Evolutionary conservation across 441 rosid genomes (phyloP), one percentile per base, ranked within the genome.

Genomic region (Erodium moschatum): DNA sequence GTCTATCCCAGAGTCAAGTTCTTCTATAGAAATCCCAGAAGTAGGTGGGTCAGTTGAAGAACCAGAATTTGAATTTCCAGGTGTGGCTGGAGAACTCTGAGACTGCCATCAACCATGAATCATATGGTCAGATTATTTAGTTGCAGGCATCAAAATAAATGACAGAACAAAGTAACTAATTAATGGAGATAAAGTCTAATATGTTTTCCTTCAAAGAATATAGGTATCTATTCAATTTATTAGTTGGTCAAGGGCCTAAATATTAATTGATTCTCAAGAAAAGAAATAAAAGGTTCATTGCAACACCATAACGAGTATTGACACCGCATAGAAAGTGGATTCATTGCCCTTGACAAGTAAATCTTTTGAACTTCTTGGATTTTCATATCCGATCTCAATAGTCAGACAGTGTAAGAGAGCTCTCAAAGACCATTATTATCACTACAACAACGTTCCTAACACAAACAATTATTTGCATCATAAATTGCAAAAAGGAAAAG

Each of bases 41-140:
- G 86, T 75, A 71, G 89, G 52, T 66, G 81, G 92, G 38, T 95
- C 98, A 64, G 95, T 79, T 73, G 78, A 69, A 48, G 97, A 85
- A 83, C 97, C 83, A 70, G 96, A 90, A 83, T 85, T 81, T 68
- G 99, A 94, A 80, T 89, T 85, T 73, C 81, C 76, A 76, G 97
- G 89, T 64, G 97, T 90, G 78, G 80, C 83, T 54, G 97, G 96
- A 77, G 93, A 84, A 78, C 80, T 84, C 75, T 85, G 98, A 73
- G 80, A 73, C 83, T 82, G 84, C 63, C 35, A 63, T 78, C 68
- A 16, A 75, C 52, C 78, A 66, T 68, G 68, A 62, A 73, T 69
- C 56, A 76, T 35, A 64, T 20, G 10, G 11, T 29, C 50, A 69
- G 62, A 48, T 67, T 63, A 68, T 29, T 1, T 67, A 12, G 33